A percentile compares a stretch with the other conserved stretches of the same genome.
Evolutionary conservation across 179 eudicot genomes (phyloP).

Genomic region (Dionaea muscipula): DNA sequence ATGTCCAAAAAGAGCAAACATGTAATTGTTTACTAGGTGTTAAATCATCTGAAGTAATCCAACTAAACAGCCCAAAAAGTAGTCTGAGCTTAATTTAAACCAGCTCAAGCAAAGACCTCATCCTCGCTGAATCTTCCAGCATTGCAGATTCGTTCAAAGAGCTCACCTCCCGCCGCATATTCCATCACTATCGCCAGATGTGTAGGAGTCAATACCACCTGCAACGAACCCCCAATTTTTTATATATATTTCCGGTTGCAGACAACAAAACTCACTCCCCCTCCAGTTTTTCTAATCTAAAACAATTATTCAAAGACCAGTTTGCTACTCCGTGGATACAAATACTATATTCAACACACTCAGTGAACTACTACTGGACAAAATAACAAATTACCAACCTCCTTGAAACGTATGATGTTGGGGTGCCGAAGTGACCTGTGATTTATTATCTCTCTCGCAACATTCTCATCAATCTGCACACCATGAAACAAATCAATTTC

Average conservation of each 20-base stretch:
- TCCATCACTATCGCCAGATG: slow-evolving; percentile 19
- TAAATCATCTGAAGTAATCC: too few species aligned
- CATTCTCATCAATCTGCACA: slow-evolving; percentile 23
- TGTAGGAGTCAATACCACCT: slow-evolving; percentile 15
- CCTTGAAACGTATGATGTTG: slow-evolving; percentile 20
- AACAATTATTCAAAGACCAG: too few species aligned
- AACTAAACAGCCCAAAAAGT: too few species aligned
- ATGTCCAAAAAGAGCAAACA: too few species aligned
- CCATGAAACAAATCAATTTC: background rate
- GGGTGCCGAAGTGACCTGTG: slow-evolving; percentile 24
- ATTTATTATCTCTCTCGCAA: slow-evolving; percentile 23
- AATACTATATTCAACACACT: too few species aligned
- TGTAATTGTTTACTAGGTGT: too few species aligned
- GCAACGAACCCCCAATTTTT: too few species aligned
- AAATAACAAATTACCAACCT: slow-evolving; percentile 14
- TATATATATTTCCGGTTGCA: too few species aligned
- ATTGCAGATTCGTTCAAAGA: slow-evolving; percentile 12
- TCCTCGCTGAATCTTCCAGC: slow-evolving; percentile 14
- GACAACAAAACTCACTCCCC: too few species aligned
- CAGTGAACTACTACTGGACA: background rate
- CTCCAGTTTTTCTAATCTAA: too few species aligned
- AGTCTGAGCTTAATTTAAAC: too few species aligned
- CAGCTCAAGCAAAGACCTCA: slow-evolving; percentile 3
- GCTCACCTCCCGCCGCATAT: slow-evolving; percentile 17
- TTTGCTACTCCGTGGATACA: too few species aligned